Evolutionary conservation across 2,329 filamentous ascomycete genomes (phyloP).

Genomic region (Pseudocercospora pini-densiflorae): DNA sequence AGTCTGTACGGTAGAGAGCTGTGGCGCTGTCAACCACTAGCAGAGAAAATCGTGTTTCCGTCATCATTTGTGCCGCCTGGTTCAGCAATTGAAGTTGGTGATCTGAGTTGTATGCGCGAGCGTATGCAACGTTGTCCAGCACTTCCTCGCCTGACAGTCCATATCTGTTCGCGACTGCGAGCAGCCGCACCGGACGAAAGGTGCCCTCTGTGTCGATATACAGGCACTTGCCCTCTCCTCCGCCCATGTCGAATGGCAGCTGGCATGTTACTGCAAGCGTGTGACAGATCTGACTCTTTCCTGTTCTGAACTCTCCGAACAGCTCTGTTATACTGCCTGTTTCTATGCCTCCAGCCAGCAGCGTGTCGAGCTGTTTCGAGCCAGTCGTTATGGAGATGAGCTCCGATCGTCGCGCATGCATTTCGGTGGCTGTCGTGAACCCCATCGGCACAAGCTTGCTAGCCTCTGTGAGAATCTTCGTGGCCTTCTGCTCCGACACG

Average conservation of each 20-base stretch:
- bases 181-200: slow-evolving; percentile 84
- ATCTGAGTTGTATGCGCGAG: slow-evolving; percentile 96
- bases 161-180: slow-evolving; percentile 92
- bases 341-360: slow-evolving; percentile 92
- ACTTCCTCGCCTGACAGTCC: slow-evolving; percentile 96
- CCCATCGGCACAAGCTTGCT: slow-evolving; percentile 98
- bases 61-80: slow-evolving; percentile 98
- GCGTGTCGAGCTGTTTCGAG: slow-evolving; percentile 94
- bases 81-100: slow-evolving; percentile 95
- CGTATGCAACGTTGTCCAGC: slow-evolving; percentile 97
- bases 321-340: slow-evolving; percentile 98
- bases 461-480: slow-evolving; percentile 87
- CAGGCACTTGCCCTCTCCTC: slow-evolving; percentile 95
- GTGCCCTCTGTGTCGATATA: slow-evolving; percentile 99
- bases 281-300: slow-evolving; percentile 98
- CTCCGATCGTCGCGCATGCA: slow-evolving; percentile 96
- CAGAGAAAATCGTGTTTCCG: slow-evolving; percentile 94
- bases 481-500: slow-evolving; percentile 95
- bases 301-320: slow-evolving; percentile 96
- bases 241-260: slow-evolving; percentile 97
- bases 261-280: slow-evolving; percentile 99
- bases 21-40: slow-evolving; percentile 97
- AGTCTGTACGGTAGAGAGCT: slow-evolving; percentile 93
- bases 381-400: slow-evolving; percentile 98
- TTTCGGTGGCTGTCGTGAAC: slow-evolving; percentile 98